Conservation (phyloP, 228 moss, liverwort and hornwort genomes). For the Sphagnum fallax region DNA sequence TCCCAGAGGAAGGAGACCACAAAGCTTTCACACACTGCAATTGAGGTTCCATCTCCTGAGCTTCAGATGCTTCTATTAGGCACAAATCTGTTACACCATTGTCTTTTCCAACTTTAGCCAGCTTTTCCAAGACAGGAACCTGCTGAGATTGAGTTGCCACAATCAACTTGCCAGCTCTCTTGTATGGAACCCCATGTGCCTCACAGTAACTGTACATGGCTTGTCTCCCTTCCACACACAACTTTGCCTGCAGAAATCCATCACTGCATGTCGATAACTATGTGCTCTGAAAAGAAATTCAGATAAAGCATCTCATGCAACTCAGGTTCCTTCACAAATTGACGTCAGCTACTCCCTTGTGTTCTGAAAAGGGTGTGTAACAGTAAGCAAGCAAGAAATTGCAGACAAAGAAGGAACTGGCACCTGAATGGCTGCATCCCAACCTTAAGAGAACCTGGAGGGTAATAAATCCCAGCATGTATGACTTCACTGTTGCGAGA, state of each 20-base stretch:
- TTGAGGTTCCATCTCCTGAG: conserved; percentile 67
- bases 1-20: conserved; percentile 87
- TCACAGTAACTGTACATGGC: conserved; percentile 71
- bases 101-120: conserved; percentile 37
- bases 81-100: conserved; percentile 67
- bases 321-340: too few species aligned
- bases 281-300: conserved; percentile 5
- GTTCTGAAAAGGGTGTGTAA: too few species aligned
- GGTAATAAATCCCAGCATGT: conserved; percentile 91
- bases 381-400: not conserved
- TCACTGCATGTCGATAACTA: not conserved
- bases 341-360: too few species aligned
- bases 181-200: conserved; percentile 66
- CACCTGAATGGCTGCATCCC: conserved; percentile 26
- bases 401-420: conserved; percentile 14
- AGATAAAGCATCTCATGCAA: too few species aligned
- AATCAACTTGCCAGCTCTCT: conserved; percentile 58
- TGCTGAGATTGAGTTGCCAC: conserved; percentile 69
- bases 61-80: conserved; percentile 57
- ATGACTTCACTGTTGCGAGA: conserved; percentile 95
- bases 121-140: conserved; percentile 56
- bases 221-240: conserved; percentile 72
- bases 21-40: conserved; percentile 68
- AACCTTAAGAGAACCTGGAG: conserved; percentile 86
- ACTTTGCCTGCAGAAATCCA: conserved; percentile 46